A percentile compares a stretch with the other conserved stretches of the same genome.
These are phyloP conservation scores for Limonomyces culmigenus DNA, from an alignment of 1,284 basidiomycete genomes.

Conservation along the genomic window DNA sequence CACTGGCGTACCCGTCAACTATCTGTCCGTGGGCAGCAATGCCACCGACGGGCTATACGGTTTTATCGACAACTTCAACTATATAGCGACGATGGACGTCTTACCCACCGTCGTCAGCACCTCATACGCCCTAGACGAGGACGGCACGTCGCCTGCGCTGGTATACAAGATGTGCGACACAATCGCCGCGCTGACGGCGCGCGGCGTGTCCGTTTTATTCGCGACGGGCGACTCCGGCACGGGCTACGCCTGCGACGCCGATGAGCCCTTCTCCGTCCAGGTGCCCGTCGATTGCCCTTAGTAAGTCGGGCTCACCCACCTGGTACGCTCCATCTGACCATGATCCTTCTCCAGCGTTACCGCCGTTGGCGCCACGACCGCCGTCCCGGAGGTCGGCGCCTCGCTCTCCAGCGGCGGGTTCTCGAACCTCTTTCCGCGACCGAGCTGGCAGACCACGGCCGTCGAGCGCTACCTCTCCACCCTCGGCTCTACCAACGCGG, in stretches of 20 bases:
- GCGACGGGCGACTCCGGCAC: slow-evolving; percentile 22
- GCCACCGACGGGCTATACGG: slow-evolving; percentile 10
- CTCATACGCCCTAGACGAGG: slow-evolving; percentile 12
- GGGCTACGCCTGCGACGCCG: slow-evolving; percentile 9
- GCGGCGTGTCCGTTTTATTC: slow-evolving; percentile 20
- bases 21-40: slow-evolving; percentile 9
- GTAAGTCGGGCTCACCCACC: slow-evolving; percentile 6
- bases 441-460: slow-evolving; percentile 25
- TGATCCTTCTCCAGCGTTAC: slow-evolving; percentile 1
- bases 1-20: slow-evolving; percentile 6
- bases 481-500: slow-evolving; percentile 30
- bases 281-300: slow-evolving; percentile 14
- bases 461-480: slow-evolving; percentile 30
- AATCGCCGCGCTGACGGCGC: slow-evolving; percentile 17
- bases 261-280: slow-evolving; percentile 16
- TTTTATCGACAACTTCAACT: slow-evolving; percentile 12
- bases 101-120: slow-evolving; percentile 13
- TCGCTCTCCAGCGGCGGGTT: slow-evolving; percentile 51
- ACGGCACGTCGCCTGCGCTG: slow-evolving; percentile 9
- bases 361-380: slow-evolving; percentile 37
- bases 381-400: slow-evolving; percentile 33
- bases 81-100: slow-evolving; percentile 8
- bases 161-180: slow-evolving; percentile 19
- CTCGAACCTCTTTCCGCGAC: slow-evolving; percentile 34
- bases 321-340: too few species aligned